These are phyloP conservation scores for Wickerhamiella qilinensis DNA, from an alignment of 805 yeast species.

Conservation along the genomic window DNA sequence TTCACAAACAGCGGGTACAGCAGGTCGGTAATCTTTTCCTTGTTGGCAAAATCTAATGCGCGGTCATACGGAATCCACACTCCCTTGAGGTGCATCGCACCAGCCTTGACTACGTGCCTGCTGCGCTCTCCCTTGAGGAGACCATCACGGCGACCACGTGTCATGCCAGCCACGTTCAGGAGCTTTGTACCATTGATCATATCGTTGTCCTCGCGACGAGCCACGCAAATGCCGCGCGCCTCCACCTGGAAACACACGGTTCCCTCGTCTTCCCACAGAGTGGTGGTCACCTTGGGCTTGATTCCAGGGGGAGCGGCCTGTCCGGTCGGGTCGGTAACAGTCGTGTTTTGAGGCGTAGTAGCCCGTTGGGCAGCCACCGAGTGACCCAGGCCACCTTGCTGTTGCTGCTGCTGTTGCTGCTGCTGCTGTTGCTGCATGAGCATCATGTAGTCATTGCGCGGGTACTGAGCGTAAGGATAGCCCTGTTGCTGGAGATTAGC, in stretches of 20 bases:
- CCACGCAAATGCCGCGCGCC: conserved; percentile 65
- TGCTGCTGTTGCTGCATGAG: conserved; percentile 6
- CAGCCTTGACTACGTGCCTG: conserved; percentile 70
- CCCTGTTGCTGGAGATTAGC: conserved; percentile 5
- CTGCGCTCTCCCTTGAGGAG: conserved; percentile 60
- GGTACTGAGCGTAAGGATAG: conserved; percentile 5
- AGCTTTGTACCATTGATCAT: conserved; percentile 78
- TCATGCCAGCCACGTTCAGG: conserved; percentile 72
- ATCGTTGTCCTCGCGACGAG: conserved; percentile 69
- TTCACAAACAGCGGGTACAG: conserved; percentile 57
- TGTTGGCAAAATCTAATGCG: conserved; percentile 65
- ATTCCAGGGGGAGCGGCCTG: conserved; percentile 25
- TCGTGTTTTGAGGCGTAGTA: no score
- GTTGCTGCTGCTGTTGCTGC: not conserved
- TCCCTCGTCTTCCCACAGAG: conserved; percentile 85
- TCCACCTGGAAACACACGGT: conserved; percentile 76
- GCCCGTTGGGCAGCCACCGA: no score
- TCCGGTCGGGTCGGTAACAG: conserved; percentile 25
- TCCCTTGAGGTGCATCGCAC: conserved; percentile 77
- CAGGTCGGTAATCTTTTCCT: conserved; percentile 55
- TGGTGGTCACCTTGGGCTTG: conserved; percentile 54
- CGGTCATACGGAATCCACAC: conserved; percentile 84
- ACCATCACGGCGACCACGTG: conserved; percentile 77
- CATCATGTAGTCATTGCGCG: conserved; percentile 4
- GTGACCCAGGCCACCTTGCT: no score